These are phyloP conservation scores for Kwoniella shandongensis DNA, from an alignment of 768 basidiomycete species.

Conservation along the genomic window DNA sequence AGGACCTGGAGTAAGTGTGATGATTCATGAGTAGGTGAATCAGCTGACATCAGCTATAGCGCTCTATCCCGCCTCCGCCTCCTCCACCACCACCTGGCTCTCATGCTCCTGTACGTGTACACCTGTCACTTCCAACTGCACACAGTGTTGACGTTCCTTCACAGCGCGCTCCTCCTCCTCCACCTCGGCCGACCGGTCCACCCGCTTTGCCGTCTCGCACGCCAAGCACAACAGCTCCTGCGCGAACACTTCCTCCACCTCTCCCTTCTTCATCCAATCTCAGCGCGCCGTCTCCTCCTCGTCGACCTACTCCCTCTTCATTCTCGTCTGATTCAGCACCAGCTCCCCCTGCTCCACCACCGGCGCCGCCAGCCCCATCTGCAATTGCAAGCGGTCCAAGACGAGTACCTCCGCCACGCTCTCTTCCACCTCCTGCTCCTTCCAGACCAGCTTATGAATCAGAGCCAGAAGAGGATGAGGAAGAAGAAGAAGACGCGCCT, in stretches of 20 bases:
- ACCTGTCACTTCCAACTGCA: neutral
- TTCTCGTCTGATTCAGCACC: slow-evolving; percentile 22
- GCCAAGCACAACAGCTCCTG: slow-evolving; percentile 39
- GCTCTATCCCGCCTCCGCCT: slow-evolving; percentile 25
- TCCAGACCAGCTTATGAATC: slow-evolving; percentile 6
- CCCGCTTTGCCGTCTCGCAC: slow-evolving; percentile 43
- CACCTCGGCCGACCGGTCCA: slow-evolving; percentile 34
- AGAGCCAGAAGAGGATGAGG: slow-evolving; percentile 24
- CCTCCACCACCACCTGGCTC: slow-evolving; percentile 17
- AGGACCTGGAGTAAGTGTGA: slow-evolving; percentile 12
- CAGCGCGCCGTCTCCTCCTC: slow-evolving; percentile 18
- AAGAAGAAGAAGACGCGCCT: slow-evolving; percentile 35
- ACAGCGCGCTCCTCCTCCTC: slow-evolving; percentile 33
- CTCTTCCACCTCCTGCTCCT: slow-evolving; percentile 19
- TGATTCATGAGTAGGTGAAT: neutral
- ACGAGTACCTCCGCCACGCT: slow-evolving; percentile 30
- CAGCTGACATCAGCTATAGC: neutral
- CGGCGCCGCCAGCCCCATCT: slow-evolving; percentile 30
- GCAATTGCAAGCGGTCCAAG: slow-evolving; percentile 14
- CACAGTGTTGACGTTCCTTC: neutral
- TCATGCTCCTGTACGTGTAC: slow-evolving; percentile 10
- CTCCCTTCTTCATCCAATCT: slow-evolving; percentile 14
- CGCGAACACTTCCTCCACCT: slow-evolving; percentile 29
- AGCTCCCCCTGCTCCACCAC: slow-evolving; percentile 26
- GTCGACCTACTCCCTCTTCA: slow-evolving; percentile 19